A percentile compares a stretch with the other conserved stretches of the same genome.
These are phyloP conservation scores for Brassica carinata DNA, from an alignment of 345 rosid species.

Conservation along the genomic window DNA sequence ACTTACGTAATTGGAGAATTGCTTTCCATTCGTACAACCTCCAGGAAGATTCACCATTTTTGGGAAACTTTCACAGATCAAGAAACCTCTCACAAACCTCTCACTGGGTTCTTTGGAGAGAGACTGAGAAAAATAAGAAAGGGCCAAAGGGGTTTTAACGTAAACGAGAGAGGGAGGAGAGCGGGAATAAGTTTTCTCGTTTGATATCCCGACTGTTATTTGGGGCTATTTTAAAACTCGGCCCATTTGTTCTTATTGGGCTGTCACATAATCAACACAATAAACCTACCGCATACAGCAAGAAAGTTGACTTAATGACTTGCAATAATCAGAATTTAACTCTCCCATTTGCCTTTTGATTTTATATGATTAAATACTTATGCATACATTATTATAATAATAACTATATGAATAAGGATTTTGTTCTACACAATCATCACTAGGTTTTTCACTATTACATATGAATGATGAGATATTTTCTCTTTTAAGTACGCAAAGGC, in stretches of 20 bases:
- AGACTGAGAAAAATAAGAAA: neutral
- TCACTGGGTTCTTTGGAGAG: neutral
- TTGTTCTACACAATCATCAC: slow-evolving; percentile 24
- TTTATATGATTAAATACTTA: neutral
- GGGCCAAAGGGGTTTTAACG: neutral
- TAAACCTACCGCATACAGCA: neutral
- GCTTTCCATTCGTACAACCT: neutral
- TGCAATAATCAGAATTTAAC: neutral
- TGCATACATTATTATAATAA: neutral
- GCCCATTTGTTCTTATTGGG: neutral
- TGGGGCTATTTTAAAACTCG: neutral
- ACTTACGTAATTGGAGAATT: neutral
- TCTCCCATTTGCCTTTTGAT: neutral
- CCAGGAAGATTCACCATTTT: neutral
- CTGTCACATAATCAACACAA: neutral
- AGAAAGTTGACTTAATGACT: neutral
- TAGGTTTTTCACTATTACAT: neutral
- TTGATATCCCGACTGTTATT: neutral
- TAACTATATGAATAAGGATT: slow-evolving; percentile 1
- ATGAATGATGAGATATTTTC: neutral
- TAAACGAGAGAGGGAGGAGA: neutral
- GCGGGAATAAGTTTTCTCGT: neutral
- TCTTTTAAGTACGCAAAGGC: slow-evolving; percentile 11
- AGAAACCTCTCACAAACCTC: neutral
- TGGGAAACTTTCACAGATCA: neutral